These are phyloP conservation scores for Lyophyllum decastes DNA, from an alignment of 768 basidiomycete species.

Conservation along the genomic window DNA sequence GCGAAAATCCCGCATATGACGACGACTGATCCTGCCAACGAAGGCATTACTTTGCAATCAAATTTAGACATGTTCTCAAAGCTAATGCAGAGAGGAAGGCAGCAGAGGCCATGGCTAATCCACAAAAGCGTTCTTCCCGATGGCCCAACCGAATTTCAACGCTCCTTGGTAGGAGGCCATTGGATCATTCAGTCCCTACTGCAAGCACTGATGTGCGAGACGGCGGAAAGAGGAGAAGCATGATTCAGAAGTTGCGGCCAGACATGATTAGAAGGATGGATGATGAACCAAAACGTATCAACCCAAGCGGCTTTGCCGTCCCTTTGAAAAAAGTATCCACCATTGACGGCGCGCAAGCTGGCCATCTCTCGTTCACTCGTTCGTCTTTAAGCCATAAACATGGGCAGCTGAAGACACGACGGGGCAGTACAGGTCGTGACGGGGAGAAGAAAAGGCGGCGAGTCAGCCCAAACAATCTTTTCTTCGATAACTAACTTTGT, in stretches of 20 bases:
- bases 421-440: constrained; percentile 5
- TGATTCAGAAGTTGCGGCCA: constrained; percentile 47
- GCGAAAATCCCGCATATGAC: constrained; percentile 9
- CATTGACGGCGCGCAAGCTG: constrained; percentile 10
- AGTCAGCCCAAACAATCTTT: neutral
- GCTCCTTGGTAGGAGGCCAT: constrained; percentile 29
- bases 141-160: constrained; percentile 31
- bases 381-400: constrained; percentile 2
- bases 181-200: constrained; percentile 23
- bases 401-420: neutral
- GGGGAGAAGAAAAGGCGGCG: constrained; percentile 1
- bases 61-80: constrained; percentile 45
- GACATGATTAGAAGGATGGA: constrained; percentile 83
- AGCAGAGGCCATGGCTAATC: constrained; percentile 6
- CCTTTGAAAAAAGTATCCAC: constrained; percentile 24
- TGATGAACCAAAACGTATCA: constrained; percentile 63
- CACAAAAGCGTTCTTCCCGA: constrained; percentile 10
- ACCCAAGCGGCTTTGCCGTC: constrained; percentile 67
- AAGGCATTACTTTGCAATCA: constrained; percentile 71
- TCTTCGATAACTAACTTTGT: neutral
- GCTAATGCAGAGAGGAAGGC: constrained; percentile 9
- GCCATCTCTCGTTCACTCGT: constrained; percentile 23
- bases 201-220: constrained; percentile 21
- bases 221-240: constrained; percentile 20
- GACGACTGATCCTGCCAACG: constrained; percentile 7